Percentiles rank a stretch among this genome's conserved stretches.
phyloP scores from a whole-genome alignment of 805 yeast genomes.

The Lipomyces mesembrius region DNA sequence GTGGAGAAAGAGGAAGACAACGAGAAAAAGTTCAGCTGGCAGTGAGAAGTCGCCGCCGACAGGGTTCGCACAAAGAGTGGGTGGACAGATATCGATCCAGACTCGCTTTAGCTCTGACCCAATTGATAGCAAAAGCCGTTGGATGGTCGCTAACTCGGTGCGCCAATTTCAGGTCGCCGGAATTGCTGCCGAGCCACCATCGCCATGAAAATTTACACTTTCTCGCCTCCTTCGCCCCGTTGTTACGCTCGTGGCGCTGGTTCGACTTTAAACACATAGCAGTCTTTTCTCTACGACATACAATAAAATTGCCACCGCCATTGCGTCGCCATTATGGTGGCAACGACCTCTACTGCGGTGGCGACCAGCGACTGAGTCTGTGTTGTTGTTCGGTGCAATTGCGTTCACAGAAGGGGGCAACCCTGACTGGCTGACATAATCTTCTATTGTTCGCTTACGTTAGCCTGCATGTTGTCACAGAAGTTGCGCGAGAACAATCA shows the following conservation, averaged over 20 bases:
- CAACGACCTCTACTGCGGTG: neutral
- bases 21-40: neutral
- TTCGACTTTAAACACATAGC: too few relatives aligned
- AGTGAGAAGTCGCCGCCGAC: neutral
- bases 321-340: constrained; percentile 1
- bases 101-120: neutral
- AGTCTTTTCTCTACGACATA: too few relatives aligned
- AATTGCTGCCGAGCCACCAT: neutral
- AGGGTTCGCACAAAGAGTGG: neutral
- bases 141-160: neutral
- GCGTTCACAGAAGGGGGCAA: neutral
- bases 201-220: neutral
- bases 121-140: neutral
- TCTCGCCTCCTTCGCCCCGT: neutral
- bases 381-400: too few relatives aligned
- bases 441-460: neutral
- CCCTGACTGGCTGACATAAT: neutral
- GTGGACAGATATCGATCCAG: neutral
- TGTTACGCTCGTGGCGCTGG: neutral
- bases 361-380: neutral
- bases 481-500: too few relatives aligned
- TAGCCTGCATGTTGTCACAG: neutral
- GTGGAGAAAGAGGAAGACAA: neutral
- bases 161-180: neutral
- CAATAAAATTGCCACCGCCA: neutral